A percentile compares a stretch with the other conserved stretches of the same genome.
phyloP scores from a whole-genome alignment of 2,329 filamentous ascomycete genomes.

The Phaeomoniella chlamydospora region DNA sequence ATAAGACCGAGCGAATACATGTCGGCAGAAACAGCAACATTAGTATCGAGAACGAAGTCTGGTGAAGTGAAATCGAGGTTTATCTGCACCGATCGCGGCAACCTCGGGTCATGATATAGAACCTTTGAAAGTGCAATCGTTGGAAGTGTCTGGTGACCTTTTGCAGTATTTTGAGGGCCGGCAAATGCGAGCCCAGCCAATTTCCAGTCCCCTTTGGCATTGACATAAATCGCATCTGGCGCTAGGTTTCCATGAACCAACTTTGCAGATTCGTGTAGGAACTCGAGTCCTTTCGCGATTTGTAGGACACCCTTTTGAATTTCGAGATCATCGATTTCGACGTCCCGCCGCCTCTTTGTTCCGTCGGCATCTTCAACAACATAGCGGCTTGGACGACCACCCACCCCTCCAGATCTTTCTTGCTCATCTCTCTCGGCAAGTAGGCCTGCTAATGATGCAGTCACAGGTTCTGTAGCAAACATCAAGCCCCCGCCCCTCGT shows the following conservation, averaged over 20 bases:
- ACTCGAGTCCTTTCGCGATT: conserved; percentile 85
- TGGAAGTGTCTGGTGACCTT: conserved; percentile 58
- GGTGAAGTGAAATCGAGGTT: conserved; percentile 89
- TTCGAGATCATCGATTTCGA: conserved; percentile 93
- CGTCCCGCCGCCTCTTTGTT: conserved; percentile 56
- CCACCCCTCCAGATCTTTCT: conserved; percentile 43
- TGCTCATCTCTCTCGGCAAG: conserved; percentile 82
- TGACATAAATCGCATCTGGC: conserved; percentile 84
- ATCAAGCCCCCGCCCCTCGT: conserved; percentile 81
- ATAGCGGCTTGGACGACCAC: conserved; percentile 61
- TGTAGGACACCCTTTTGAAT: conserved; percentile 94
- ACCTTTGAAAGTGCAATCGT: conserved; percentile 73
- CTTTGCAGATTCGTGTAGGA: conserved; percentile 86
- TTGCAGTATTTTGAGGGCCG: conserved; percentile 62
- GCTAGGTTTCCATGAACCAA: conserved; percentile 91
- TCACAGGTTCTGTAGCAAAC: conserved; percentile 88
- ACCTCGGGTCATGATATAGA: conserved; percentile 68
- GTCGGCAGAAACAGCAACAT: conserved; percentile 69
- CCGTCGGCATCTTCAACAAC: conserved; percentile 69
- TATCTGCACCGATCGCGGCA: conserved; percentile 72
- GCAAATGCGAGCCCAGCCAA: conserved; percentile 88
- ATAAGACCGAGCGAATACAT: conserved; percentile 88
- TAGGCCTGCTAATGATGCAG: conserved; percentile 69
- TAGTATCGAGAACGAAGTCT: conserved; percentile 86
- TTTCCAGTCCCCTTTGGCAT: conserved; percentile 98